Conservation (phyloP, 192 early-diverging fungal species). For the Backusella parvicylindrica region DNA sequence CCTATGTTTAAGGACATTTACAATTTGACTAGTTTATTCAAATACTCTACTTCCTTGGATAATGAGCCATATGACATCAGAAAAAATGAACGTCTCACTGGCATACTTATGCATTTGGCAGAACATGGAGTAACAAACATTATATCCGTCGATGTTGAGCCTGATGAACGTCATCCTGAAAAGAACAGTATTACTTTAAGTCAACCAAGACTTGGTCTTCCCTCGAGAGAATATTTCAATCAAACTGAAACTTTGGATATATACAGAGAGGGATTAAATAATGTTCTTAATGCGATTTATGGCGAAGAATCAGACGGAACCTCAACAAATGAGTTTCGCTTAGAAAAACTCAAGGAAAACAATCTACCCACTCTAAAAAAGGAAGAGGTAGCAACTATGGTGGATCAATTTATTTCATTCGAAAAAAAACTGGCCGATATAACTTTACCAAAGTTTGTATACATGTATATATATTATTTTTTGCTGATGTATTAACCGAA, state of each 20-base stretch:
- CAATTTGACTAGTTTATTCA: not conserved
- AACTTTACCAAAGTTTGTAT: conserved; percentile 23
- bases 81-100: not conserved
- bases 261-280: conserved; percentile 40
- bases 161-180: conserved; percentile 60
- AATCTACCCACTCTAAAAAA: not conserved
- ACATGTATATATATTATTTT: not conserved
- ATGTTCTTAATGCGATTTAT: conserved; percentile 31
- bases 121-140: conserved; percentile 26
- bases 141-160: conserved; percentile 45
- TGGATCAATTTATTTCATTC: conserved; percentile 52
- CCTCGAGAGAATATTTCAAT: conserved; percentile 63
- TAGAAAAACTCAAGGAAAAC: not conserved
- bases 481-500: not conserved
- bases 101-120: not conserved
- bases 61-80: not conserved
- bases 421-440: conserved; percentile 55
- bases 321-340: not conserved
- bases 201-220: conserved; percentile 54
- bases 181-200: conserved; percentile 43
- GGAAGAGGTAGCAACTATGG: conserved; percentile 15
- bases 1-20: conserved; percentile 39
- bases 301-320: not conserved
- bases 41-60: not conserved
- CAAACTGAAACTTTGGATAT: conserved; percentile 40